Percentiles rank a stretch among this genome's conserved stretches.
These are phyloP conservation scores for Blastomyces parvus DNA, from an alignment of 2,329 filamentous ascomycete genomes.

Conservation along the genomic window DNA sequence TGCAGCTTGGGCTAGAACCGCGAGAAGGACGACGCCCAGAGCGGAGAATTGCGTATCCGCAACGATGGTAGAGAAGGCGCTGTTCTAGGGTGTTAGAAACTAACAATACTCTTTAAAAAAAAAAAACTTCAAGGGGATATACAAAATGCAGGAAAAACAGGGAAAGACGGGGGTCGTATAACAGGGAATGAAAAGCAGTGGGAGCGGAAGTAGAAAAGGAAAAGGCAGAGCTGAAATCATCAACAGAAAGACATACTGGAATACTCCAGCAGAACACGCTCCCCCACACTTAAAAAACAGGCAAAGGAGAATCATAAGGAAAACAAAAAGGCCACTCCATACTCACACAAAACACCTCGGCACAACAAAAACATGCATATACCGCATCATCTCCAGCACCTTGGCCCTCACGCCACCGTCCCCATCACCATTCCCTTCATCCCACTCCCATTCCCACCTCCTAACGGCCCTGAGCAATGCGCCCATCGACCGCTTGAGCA, in stretches of 20 bases:
- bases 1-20: conserved; percentile 51
- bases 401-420: conserved; percentile 31
- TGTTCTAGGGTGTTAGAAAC: conserved; percentile 14
- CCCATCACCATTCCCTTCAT: conserved; percentile 34
- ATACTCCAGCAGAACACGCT: too few species aligned
- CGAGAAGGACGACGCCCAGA: conserved; percentile 60
- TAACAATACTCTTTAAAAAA: too few species aligned
- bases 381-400: conserved; percentile 15
- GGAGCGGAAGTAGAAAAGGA: too few species aligned
- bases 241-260: too few species aligned
- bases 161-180: not conserved
- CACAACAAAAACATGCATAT: conserved; percentile 28
- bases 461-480: conserved; percentile 44
- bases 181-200: not conserved
- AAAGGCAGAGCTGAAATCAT: too few species aligned
- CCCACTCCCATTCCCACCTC: conserved; percentile 17
- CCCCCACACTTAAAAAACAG: too few species aligned
- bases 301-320: not conserved
- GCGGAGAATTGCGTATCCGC: conserved; percentile 64
- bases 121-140: not conserved
- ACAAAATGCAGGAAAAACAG: not conserved
- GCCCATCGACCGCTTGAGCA: conserved; percentile 57
- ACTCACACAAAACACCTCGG: conserved; percentile 37
- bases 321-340: conserved; percentile 10
- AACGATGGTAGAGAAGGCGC: conserved; percentile 56